A percentile compares a stretch with the other conserved stretches of the same genome.
These are phyloP conservation scores for Diaporthe sp. DNA, from an alignment of 2,329 filamentous ascomycete species.

Conservation along the genomic window DNA sequence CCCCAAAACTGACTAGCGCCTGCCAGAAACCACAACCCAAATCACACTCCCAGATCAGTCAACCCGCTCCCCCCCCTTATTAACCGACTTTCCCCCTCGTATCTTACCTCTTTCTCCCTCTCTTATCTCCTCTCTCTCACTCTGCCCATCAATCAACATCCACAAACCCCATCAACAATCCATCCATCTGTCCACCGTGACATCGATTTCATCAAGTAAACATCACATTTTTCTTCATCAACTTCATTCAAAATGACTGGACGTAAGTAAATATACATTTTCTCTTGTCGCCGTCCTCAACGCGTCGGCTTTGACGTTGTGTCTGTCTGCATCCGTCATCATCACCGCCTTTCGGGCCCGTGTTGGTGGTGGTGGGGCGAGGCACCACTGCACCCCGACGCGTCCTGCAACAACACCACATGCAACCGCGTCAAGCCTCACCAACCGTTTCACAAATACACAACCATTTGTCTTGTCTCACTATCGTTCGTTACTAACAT, in stretches of 20 bases:
- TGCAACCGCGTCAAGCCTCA: constrained; percentile 39
- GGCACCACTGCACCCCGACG: constrained; percentile 45
- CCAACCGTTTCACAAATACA: constrained; percentile 30
- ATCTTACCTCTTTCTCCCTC: constrained; percentile 30
- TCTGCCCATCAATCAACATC: constrained; percentile 51
- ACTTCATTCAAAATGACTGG: constrained; percentile 75
- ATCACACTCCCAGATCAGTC: constrained; percentile 36
- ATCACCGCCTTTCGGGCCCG: constrained; percentile 43
- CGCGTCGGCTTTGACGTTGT: constrained; percentile 23
- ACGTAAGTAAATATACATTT: constrained; percentile 45
- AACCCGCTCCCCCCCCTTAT: constrained; percentile 30
- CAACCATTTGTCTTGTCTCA: constrained; percentile 3
- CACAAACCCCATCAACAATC: constrained; percentile 48
- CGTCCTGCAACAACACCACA: constrained; percentile 46
- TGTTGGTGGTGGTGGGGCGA: constrained; percentile 47
- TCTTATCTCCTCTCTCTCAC: constrained; percentile 39
- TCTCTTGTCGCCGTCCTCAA: constrained; percentile 30
- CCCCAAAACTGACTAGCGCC: constrained; percentile 44
- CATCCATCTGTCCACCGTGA: constrained; percentile 50
- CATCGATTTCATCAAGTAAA: constrained; percentile 50
- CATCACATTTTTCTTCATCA: constrained; percentile 42
- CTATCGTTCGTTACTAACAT: constrained; percentile 64
- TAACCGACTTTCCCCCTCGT: constrained; percentile 31
- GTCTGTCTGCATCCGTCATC: constrained; percentile 36
- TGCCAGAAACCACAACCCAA: constrained; percentile 37